phyloP scores from a whole-genome alignment of 768 basidiomycete species.

The Kockovaella imperatae region DNA sequence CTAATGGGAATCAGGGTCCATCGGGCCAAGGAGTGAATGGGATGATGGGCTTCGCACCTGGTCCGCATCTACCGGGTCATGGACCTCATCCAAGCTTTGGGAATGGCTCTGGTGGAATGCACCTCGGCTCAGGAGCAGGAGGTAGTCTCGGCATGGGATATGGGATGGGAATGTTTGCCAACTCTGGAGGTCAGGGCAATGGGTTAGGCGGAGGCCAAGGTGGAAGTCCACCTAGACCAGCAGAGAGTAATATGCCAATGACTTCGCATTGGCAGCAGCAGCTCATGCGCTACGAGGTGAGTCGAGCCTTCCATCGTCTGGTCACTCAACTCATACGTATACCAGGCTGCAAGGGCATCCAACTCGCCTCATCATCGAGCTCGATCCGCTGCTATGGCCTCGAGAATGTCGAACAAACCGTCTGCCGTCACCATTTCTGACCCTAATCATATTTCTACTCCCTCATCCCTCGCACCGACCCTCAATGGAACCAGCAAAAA shows the following conservation, averaged over 20 bases:
- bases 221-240: slow-evolving; percentile 30
- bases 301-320: slow-evolving; percentile 41
- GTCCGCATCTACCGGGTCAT: slow-evolving; percentile 8
- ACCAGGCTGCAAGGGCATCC: slow-evolving; percentile 71
- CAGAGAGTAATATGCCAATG: slow-evolving; percentile 46
- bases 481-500: slow-evolving; percentile 33
- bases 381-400: slow-evolving; percentile 87
- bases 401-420: slow-evolving; percentile 68
- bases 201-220: slow-evolving; percentile 9
- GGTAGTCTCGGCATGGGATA: slow-evolving; percentile 16
- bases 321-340: slow-evolving; percentile 7
- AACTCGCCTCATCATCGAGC: slow-evolving; percentile 90
- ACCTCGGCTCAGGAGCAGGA: slow-evolving; percentile 5
- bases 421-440: slow-evolving; percentile 86
- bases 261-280: slow-evolving; percentile 89
- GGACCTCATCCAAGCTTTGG: slow-evolving; percentile 21
- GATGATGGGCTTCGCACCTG: background rate
- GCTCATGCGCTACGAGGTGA: slow-evolving; percentile 81
- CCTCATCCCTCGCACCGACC: slow-evolving; percentile 14
- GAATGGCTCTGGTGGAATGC: slow-evolving; percentile 5
- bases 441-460: slow-evolving; percentile 55
- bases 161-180: slow-evolving; percentile 23
- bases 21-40: slow-evolving; percentile 15
- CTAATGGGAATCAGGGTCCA: slow-evolving; percentile 9
- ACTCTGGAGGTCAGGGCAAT: background rate